Evolutionary conservation across 2,329 filamentous ascomycete species (phyloP).

Genomic region (Thelonectria blattea): DNA sequence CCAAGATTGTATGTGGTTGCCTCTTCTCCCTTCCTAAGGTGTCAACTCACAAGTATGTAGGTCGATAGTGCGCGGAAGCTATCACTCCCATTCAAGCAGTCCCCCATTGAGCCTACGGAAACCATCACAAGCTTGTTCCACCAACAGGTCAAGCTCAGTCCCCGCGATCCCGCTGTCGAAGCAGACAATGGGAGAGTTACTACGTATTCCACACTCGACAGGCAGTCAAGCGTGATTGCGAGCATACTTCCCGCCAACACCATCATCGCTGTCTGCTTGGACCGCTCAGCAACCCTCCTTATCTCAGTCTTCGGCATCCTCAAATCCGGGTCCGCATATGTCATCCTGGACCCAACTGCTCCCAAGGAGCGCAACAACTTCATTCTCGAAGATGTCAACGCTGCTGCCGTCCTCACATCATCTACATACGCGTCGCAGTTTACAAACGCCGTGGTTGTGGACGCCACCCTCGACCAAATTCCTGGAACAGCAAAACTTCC

Average conservation of each 20-base stretch:
- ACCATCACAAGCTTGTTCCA: neutral
- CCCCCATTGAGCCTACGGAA: neutral
- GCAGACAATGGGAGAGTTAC: neutral
- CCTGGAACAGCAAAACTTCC: neutral
- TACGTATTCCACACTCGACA: neutral
- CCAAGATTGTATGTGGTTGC: neutral
- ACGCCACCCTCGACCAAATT: neutral
- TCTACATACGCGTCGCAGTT: neutral
- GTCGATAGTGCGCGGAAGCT: neutral
- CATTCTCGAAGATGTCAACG: slow-evolving; percentile 24
- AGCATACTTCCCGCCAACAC: neutral
- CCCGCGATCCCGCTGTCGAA: neutral
- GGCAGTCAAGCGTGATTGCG: neutral
- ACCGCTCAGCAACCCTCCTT: slow-evolving; percentile 21
- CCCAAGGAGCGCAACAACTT: slow-evolving; percentile 23
- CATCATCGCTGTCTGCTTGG: slow-evolving; percentile 12
- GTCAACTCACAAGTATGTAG: neutral
- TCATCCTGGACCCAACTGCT: slow-evolving; percentile 26
- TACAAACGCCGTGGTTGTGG: slow-evolving; percentile 8
- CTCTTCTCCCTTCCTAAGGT: neutral
- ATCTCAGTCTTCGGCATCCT: slow-evolving; percentile 30
- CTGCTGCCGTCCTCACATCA: slow-evolving; percentile 9
- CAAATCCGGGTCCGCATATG: slow-evolving; percentile 33
- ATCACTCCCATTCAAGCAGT: neutral
- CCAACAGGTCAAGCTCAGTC: neutral